Percentiles rank a stretch among this genome's conserved stretches.
These are phyloP conservation scores for Fusarium verrucosum DNA, from an alignment of 2,329 filamentous ascomycete genomes.

Conservation along the genomic window DNA sequence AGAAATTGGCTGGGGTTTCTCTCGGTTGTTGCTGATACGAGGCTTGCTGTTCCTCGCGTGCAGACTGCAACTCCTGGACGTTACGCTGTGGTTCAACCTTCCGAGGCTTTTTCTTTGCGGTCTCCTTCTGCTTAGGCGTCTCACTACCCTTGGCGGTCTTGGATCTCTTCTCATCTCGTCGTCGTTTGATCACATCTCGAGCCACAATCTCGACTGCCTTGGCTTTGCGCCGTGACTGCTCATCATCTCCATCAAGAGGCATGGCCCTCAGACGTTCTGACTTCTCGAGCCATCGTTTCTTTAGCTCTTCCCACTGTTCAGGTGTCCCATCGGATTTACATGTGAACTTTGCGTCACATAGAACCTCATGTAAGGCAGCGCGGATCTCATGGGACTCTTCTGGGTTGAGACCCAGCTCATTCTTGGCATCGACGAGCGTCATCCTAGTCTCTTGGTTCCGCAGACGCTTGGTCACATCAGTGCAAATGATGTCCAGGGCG, in stretches of 20 bases:
- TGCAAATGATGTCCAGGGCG: conserved; percentile 81
- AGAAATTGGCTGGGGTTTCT: neutral
- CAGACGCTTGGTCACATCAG: conserved; percentile 83
- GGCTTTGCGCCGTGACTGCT: conserved; percentile 63
- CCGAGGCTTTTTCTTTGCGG: neutral
- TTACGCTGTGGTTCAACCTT: neutral
- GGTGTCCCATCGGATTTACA: conserved; percentile 78
- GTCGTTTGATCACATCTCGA: conserved; percentile 79
- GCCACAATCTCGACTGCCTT: conserved; percentile 77
- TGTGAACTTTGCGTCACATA: conserved; percentile 73
- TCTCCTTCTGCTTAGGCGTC: conserved; percentile 49
- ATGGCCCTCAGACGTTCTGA: conserved; percentile 66
- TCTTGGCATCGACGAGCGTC: conserved; percentile 79
- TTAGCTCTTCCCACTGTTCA: conserved; percentile 76
- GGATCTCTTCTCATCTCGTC: conserved; percentile 68
- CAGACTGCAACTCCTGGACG: neutral
- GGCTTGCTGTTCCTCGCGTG: neutral
- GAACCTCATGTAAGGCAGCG: conserved; percentile 70
- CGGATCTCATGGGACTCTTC: conserved; percentile 67
- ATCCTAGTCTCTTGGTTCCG: conserved; percentile 71
- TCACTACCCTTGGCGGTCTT: conserved; percentile 53
- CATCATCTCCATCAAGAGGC: conserved; percentile 59
- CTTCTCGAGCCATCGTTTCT: conserved; percentile 71
- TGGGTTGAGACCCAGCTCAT: conserved; percentile 58
- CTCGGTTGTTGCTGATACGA: neutral